A percentile compares a stretch with the other conserved stretches of the same genome.
Conservation (phyloP, 768 basidiomycete genomes). For the Gautieria morchelliformis region DNA sequence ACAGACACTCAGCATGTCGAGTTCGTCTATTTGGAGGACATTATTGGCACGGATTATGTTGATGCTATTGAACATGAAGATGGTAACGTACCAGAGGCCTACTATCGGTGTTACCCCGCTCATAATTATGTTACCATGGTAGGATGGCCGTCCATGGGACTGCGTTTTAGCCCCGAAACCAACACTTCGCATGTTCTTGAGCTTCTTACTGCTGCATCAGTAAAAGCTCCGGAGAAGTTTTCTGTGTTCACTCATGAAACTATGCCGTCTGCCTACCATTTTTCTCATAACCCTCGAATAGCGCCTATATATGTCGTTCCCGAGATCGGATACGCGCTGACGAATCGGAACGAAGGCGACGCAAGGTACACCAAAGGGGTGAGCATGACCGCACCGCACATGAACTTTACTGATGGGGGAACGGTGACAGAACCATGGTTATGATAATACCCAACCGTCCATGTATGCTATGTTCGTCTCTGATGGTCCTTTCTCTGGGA, state of each 20-base stretch:
- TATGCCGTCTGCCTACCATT: conserved; percentile 80
- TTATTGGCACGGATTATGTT: conserved; percentile 57
- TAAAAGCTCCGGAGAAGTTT: conserved; percentile 54
- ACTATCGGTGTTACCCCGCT: not conserved
- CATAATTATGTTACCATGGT: not conserved
- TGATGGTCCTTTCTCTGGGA: conserved; percentile 77
- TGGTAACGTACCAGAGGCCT: conserved; percentile 23
- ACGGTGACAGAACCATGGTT: conserved; percentile 67
- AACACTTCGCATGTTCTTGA: conserved; percentile 51
- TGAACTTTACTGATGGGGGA: not conserved
- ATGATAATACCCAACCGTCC: conserved; percentile 64
- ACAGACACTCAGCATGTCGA: conserved; percentile 75
- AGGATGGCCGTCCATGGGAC: conserved; percentile 86
- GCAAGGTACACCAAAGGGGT: conserved; percentile 68
- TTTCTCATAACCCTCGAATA: conserved; percentile 61
- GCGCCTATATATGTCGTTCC: conserved; percentile 84
- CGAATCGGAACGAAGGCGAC: conserved; percentile 50
- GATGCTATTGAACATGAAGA: conserved; percentile 62
- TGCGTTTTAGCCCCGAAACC: conserved; percentile 56
- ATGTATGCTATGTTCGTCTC: conserved; percentile 92
- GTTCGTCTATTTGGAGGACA: conserved; percentile 71
- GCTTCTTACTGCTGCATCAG: conserved; percentile 42
- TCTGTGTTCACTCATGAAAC: conserved; percentile 68
- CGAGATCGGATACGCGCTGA: conserved; percentile 69
- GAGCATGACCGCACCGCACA: conserved; percentile 3